Conservation (phyloP, 108 stramenopile genomes). For the Cyclotella choctawhatcheeana region DNA sequence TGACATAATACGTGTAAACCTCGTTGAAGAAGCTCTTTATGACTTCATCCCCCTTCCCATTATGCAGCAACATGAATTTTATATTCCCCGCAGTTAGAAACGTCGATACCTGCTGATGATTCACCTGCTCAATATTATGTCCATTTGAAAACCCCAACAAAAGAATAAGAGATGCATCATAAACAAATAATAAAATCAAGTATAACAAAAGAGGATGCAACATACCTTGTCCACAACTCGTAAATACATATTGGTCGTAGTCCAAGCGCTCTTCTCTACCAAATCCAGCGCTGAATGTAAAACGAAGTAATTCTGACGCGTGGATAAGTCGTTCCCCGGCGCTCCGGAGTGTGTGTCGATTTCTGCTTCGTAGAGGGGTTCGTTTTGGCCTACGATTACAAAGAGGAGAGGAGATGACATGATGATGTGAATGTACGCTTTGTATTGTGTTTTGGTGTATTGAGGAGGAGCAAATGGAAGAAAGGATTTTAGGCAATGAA, state of each 20-base stretch:
- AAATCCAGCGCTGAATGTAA: constrained; percentile 92
- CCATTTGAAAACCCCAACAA: no score
- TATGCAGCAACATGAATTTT: constrained; percentile 92
- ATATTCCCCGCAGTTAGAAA: constrained; percentile 92
- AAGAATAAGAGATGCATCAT: no score
- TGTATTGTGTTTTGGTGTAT: no score
- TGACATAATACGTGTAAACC: constrained; percentile 94
- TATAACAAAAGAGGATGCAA: background rate
- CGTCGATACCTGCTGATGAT: constrained; percentile 92
- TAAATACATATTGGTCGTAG: constrained; percentile 90
- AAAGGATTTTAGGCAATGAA: no score
- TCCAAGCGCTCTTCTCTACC: constrained; percentile 89
- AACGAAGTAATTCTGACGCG: constrained; percentile 94
- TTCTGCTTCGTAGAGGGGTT: constrained; percentile 89
- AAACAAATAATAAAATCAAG: background rate
- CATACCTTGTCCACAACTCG: constrained; percentile 89
- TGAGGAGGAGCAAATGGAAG: background rate
- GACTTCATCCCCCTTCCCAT: constrained; percentile 83
- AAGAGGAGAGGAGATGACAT: constrained; percentile 69
- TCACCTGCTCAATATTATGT: constrained; percentile 60
- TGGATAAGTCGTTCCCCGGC: constrained; percentile 63
- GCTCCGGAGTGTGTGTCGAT: constrained; percentile 59
- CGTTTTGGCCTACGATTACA: constrained; percentile 86
- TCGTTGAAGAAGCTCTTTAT: constrained; percentile 93
- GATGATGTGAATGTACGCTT: background rate